Evolutionary conservation across 495 filamentous ascomycete species (phyloP).

Genomic region (Choiromyces venosus): DNA sequence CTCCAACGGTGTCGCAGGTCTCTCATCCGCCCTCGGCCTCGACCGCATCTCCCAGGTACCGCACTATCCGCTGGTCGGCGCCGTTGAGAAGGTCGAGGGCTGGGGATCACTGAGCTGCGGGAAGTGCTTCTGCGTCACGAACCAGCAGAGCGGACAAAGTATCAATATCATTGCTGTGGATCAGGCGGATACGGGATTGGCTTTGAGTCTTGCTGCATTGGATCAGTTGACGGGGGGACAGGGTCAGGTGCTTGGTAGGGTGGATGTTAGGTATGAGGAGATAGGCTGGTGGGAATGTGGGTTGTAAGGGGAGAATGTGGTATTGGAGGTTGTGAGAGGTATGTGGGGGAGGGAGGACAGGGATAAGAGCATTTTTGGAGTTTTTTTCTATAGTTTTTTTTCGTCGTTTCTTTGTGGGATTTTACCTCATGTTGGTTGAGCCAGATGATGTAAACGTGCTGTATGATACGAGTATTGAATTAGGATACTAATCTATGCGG

Average conservation of each 20-base stretch:
- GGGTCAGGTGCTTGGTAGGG: slow-evolving; percentile 53
- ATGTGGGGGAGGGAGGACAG: background rate
- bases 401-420: too few species aligned
- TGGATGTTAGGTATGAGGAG: slow-evolving; percentile 49
- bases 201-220: slow-evolving; percentile 53
- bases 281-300: background rate
- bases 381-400: background rate
- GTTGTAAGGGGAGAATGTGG: background rate
- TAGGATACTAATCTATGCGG: too few species aligned
- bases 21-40: slow-evolving; percentile 50
- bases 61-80: slow-evolving; percentile 58
- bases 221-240: slow-evolving; percentile 58
- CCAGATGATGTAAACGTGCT: too few species aligned
- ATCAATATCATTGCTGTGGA: slow-evolving; percentile 67
- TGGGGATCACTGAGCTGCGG: slow-evolving; percentile 60
- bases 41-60: slow-evolving; percentile 42
- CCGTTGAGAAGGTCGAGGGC: slow-evolving; percentile 53
- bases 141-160: slow-evolving; percentile 50
- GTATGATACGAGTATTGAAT: too few species aligned
- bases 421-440: too few species aligned
- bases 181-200: slow-evolving; percentile 54
- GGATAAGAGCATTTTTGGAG: too few species aligned
- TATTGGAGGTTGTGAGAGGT: background rate
- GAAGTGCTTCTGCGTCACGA: slow-evolving; percentile 62
- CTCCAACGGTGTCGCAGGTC: slow-evolving; percentile 56